Conservation (phyloP, 2,329 filamentous ascomycete genomes). For the Ophiostoma tasmaniense region DNA sequence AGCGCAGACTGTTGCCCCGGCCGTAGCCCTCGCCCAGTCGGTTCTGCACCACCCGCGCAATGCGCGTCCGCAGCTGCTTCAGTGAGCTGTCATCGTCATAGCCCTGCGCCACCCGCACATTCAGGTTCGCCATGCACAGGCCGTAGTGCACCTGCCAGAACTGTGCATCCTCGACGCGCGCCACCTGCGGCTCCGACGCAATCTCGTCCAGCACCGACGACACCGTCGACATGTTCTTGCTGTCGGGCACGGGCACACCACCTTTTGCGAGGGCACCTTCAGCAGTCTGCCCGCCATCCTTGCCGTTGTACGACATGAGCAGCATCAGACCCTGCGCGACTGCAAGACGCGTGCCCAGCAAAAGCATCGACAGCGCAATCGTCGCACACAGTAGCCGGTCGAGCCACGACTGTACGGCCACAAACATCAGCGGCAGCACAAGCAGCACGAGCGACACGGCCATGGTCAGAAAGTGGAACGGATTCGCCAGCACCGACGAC, state of each 20-base stretch:
- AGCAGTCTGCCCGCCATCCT: conserved; percentile 2
- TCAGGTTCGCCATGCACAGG: conserved; percentile 89
- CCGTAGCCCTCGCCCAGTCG: conserved; percentile 83
- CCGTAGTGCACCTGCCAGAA: conserved; percentile 99
- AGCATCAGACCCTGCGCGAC: conserved; percentile 87
- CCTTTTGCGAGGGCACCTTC: not conserved
- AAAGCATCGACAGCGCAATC: conserved; percentile 82
- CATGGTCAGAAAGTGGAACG: conserved; percentile 87
- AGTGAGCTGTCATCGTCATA: conserved; percentile 66
- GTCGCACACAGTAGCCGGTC: conserved; percentile 73
- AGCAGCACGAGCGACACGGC: conserved; percentile 70
- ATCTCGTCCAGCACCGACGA: conserved; percentile 76
- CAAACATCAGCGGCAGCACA: conserved; percentile 71
- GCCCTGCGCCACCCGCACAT: conserved; percentile 59
- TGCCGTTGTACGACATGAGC: conserved; percentile 72
- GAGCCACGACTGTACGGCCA: conserved; percentile 71
- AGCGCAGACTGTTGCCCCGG: conserved; percentile 65
- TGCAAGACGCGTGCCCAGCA: conserved; percentile 73
- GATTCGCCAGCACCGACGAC: conserved; percentile 83
- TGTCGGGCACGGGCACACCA: not conserved
- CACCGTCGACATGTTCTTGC: conserved; percentile 32
- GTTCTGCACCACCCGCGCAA: conserved; percentile 73
- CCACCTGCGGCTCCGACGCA: conserved; percentile 66
- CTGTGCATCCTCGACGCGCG: conserved; percentile 75
- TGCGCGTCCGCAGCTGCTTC: conserved; percentile 63